Evolutionary conservation across 2,329 filamentous ascomycete genomes (phyloP), one percentile per base, ranked within the genome.

Genomic region (Epichloe bromicola): DNA sequence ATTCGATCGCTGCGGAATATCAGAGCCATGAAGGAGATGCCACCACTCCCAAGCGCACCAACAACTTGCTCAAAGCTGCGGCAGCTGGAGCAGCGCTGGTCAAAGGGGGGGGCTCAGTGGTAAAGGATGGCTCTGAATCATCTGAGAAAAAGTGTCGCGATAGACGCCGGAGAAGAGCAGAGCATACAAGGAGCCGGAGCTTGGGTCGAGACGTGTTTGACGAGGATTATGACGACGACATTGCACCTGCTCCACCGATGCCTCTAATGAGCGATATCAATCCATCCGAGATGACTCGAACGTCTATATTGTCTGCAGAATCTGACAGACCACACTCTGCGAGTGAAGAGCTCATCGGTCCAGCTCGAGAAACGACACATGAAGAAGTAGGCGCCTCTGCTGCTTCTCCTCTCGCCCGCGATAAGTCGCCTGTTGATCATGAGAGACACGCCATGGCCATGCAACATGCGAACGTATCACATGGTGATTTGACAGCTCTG

Each of bases 191-290:
- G 65, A 78, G 62, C 52, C 65, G 68, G 41, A 73, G 70, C 34
- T 64, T 73, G 10, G 70, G 67, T 6, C 65, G 67, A 15, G 73
- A 75, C 41, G 68, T 66, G 46, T 71, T 72, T 53, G 63, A 64
- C 1, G 75, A 75, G 11, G 73, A 74, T 2, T 71, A 78, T 53
- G 75, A 80, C 48, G 72, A 81, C 19, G 54, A 51, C 51, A 46
- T 52, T 30, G 78, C 86, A 14, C 73, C 73, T 10, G 66, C 69
- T 5, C 85, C 89, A 6, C 87, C 87, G 5, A 88, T 96, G 84
- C 91, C 91, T 3, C 75, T 95, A 55, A 84, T 86, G 66, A 95
- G 90, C 66, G 87, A 88, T 51, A 79, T 95, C 52, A 85, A 87
- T 57, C 80, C 86, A 41, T 95, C 91, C 0, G 90, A 96, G 48